Evolutionary conservation across 75 land plant genomes (phyloP).

Genomic region (Larix kaempferi): DNA sequence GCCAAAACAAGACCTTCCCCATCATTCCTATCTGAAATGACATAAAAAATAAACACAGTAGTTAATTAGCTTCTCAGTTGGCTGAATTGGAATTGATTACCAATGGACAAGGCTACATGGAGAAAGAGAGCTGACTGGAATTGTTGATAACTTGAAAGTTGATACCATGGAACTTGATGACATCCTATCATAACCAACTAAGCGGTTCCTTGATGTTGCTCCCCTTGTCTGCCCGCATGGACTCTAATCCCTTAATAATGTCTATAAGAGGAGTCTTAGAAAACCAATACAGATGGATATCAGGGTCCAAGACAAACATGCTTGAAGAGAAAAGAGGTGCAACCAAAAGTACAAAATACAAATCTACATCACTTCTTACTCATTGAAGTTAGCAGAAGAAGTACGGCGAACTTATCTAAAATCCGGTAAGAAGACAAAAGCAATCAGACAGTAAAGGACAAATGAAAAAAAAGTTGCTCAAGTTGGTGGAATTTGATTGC

Average conservation of each 20-base stretch:
- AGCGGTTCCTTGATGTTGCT: neutral
- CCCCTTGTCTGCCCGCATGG: conserved; percentile 4
- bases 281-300: neutral
- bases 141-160: neutral
- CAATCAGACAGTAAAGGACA: neutral
- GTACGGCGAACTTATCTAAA: neutral
- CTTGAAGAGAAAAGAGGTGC: neutral
- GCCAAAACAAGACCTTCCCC: neutral
- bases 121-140: neutral
- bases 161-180: neutral
- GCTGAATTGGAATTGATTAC: neutral
- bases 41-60: neutral
- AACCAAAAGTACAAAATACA: conserved; percentile 2
- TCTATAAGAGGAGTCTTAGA: conserved; percentile 1
- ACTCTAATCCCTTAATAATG: neutral
- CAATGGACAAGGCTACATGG: neutral
- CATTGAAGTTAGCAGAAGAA: neutral
- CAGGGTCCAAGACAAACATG: conserved; percentile 4
- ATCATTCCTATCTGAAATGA: neutral
- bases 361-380: neutral
- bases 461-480: neutral
- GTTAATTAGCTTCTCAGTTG: neutral
- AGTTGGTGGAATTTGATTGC: neutral
- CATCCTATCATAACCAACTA: neutral
- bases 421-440: neutral